Percentiles rank a stretch among this genome's conserved stretches.
These are phyloP conservation scores for Moesziomyces sp. DNA, from an alignment of 1,284 basidiomycete genomes.

Conservation along the genomic window DNA sequence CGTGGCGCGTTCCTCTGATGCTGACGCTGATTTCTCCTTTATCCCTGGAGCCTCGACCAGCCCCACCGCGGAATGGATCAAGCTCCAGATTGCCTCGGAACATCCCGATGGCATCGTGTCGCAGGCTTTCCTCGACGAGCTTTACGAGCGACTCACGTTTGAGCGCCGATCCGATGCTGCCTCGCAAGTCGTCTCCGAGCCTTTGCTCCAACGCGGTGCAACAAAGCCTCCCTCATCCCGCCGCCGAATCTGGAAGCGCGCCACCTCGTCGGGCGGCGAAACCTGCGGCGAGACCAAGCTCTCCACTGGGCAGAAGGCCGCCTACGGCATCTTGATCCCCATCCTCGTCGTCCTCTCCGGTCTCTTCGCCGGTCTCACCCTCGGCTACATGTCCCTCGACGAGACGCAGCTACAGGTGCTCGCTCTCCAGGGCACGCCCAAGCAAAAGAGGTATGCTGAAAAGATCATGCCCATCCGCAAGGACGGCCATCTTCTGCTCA, in stretches of 20 bases:
- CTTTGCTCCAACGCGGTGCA: not conserved
- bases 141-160: conserved; percentile 28
- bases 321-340: conserved; percentile 71
- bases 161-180: conserved; percentile 17
- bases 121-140: conserved; percentile 29
- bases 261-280: conserved; percentile 6
- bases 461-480: conserved; percentile 86
- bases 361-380: conserved; percentile 79
- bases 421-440: conserved; percentile 82
- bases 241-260: conserved; percentile 38
- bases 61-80: conserved; percentile 28
- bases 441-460: conserved; percentile 81
- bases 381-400: conserved; percentile 92
- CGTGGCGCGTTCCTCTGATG: conserved; percentile 11
- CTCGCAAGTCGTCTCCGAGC: not conserved
- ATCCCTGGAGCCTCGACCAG: not conserved
- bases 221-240: conserved; percentile 6
- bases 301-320: conserved; percentile 41
- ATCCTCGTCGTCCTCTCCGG: conserved; percentile 73
- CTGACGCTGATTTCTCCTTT: not conserved
- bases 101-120: conserved; percentile 3
- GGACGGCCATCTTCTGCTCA: conserved; percentile 69
- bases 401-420: conserved; percentile 90
- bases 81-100: conserved; percentile 3
- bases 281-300: conserved; percentile 28